Evolutionary conservation across 805 yeast species (phyloP).

Genomic region (Isabelozyma gotoi): DNA sequence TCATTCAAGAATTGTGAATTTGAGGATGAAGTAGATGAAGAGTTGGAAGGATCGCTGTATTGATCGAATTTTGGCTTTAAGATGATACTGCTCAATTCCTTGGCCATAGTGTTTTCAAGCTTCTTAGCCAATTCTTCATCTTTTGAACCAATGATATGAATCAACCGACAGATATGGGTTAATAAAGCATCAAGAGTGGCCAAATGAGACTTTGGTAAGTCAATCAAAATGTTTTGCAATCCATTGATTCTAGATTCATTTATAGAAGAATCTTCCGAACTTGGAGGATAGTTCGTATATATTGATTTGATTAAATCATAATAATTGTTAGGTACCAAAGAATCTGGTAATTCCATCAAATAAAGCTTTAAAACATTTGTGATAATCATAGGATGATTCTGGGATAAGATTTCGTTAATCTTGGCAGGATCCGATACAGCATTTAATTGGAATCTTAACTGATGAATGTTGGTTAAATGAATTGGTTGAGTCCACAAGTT

Average conservation of each 20-base stretch:
- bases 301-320: slow-evolving; percentile 70
- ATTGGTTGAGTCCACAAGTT: slow-evolving; percentile 70
- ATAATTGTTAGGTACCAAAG: slow-evolving; percentile 61
- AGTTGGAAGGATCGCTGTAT: neutral
- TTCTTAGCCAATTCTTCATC: slow-evolving; percentile 30
- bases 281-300: slow-evolving; percentile 44
- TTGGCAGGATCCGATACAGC: slow-evolving; percentile 24
- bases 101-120: slow-evolving; percentile 52
- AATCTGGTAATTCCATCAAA: slow-evolving; percentile 76
- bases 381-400: slow-evolving; percentile 54
- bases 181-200: slow-evolving; percentile 81
- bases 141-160: slow-evolving; percentile 46
- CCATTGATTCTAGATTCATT: slow-evolving; percentile 54
- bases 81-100: slow-evolving; percentile 65
- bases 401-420: slow-evolving; percentile 33
- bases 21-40: slow-evolving; percentile 16
- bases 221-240: slow-evolving; percentile 61
- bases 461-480: slow-evolving; percentile 59
- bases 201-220: slow-evolving; percentile 66
- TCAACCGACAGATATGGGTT: slow-evolving; percentile 69
- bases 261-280: slow-evolving; percentile 33
- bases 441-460: slow-evolving; percentile 55
- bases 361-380: slow-evolving; percentile 72
- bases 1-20: slow-evolving; percentile 45
- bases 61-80: slow-evolving; percentile 45